Evolutionary conservation across 176 grass and related monocot genomes (phyloP), one percentile per base, ranked within the genome.

Genomic region (Melocanna baccifera): DNA sequence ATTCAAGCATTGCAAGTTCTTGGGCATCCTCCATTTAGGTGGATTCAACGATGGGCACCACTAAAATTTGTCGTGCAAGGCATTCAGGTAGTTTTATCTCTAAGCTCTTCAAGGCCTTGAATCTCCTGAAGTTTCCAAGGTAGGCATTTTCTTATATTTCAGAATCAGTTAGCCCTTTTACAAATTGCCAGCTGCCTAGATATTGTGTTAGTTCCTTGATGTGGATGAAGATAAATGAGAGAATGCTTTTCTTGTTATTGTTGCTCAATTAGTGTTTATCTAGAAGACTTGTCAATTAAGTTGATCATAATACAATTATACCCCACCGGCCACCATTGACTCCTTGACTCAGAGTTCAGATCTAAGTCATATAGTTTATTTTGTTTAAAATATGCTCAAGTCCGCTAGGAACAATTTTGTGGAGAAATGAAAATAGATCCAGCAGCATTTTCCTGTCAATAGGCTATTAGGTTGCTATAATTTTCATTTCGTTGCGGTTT

Each of bases 171-270:
- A 40, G 14, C 36, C 19, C 39, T 64, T 67, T 73, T 82, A 26
- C 30, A 71, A 26, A 56, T 13, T 48, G 14, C 12, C 46, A 36
- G 29, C 23, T 64, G 43, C 25, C 41, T 41, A 19, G 69, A 22
- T 73, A 75, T 58, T 57, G 26, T 55, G 47, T 66, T 80, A 56
- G 29, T 78, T 86, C 16, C 2, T 82, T 86, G 59, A 14, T 72
- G 10, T 34, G 39, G 15, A 71, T 39, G 30, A 51, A 73, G 34
- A 75, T 74, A 80, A 50, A 52, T 52, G 18, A 47, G 84, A 37
- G 7, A 41, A 20, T 58, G 8, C 1, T 78, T 25, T 46, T 83
- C 30, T 28, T 71, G 20, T 23, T 76, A 41, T 82, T 67, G 10
- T 71, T 81, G 23, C 28, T 26, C 1, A 34, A 14, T 67, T 48